These are phyloP conservation scores for Heimioporus sp. DNA, from an alignment of 768 basidiomycete species.

Conservation along the genomic window DNA sequence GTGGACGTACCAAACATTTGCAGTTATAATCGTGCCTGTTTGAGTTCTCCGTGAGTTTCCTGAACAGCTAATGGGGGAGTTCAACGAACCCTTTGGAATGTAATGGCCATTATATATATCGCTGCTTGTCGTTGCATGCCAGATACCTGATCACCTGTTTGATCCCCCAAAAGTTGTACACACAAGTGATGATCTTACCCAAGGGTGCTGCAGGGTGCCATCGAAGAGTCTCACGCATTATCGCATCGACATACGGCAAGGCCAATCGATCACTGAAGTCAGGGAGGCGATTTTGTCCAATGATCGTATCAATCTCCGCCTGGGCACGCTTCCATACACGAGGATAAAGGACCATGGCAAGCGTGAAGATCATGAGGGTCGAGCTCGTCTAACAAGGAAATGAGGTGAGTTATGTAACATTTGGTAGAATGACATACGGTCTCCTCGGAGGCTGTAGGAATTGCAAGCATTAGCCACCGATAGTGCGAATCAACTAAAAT, in stretches of 20 bases:
- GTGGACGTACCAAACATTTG: conserved; percentile 9
- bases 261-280: not conserved
- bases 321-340: not conserved
- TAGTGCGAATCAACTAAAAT: no score
- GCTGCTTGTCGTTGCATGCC: conserved; percentile 17
- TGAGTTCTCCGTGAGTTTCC: not conserved
- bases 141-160: not conserved
- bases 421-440: not conserved
- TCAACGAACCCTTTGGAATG: conserved; percentile 28
- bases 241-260: conserved; percentile 1
- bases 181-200: not conserved
- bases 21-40: conserved; percentile 12
- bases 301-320: not conserved
- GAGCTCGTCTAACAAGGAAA: not conserved
- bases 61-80: no score
- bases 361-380: not conserved
- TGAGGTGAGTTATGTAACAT: conserved; percentile 1
- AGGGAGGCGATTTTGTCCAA: not conserved
- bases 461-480: not conserved
- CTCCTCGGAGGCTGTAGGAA: not conserved
- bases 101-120: conserved; percentile 31
- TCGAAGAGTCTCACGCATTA: not conserved
- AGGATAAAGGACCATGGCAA: not conserved
- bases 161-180: not conserved
- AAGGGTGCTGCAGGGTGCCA: not conserved